Conservation (phyloP, 257 asterid species). For the Salvia rosmarinus region DNA sequence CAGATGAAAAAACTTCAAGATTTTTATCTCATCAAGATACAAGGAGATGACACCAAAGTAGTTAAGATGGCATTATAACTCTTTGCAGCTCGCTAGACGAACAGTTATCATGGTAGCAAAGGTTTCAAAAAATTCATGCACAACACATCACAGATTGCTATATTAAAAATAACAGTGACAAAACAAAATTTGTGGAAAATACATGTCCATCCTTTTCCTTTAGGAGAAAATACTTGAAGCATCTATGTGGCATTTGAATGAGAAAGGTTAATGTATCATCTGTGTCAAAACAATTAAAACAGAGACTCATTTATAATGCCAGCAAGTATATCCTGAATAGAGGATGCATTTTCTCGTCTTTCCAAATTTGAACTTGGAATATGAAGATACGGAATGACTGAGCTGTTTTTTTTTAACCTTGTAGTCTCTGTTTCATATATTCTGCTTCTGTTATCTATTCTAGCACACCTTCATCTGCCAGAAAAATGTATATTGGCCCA, state of each 20-base stretch:
- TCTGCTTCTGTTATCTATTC: background rate
- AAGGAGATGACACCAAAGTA: background rate
- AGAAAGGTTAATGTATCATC: background rate
- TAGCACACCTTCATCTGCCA: too few relatives aligned
- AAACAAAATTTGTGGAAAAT: too few relatives aligned
- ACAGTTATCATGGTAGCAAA: background rate
- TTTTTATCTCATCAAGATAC: background rate
- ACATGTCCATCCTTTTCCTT: too few relatives aligned
- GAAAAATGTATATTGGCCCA: background rate
- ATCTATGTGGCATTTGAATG: too few relatives aligned
- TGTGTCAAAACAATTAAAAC: background rate
- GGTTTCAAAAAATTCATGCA: background rate
- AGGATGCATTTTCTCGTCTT: too few relatives aligned
- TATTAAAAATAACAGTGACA: too few relatives aligned
- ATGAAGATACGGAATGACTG: background rate
- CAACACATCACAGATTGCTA: too few relatives aligned
- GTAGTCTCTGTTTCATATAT: background rate
- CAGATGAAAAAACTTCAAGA: background rate
- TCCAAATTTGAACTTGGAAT: background rate
- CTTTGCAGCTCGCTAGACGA: background rate
- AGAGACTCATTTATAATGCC: too few relatives aligned
- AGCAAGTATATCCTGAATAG: too few relatives aligned
- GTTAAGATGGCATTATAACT: background rate
- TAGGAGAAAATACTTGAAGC: too few relatives aligned
- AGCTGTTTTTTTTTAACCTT: background rate